Conservation (phyloP, 805 yeast species). For the Teunomyces atbi region DNA sequence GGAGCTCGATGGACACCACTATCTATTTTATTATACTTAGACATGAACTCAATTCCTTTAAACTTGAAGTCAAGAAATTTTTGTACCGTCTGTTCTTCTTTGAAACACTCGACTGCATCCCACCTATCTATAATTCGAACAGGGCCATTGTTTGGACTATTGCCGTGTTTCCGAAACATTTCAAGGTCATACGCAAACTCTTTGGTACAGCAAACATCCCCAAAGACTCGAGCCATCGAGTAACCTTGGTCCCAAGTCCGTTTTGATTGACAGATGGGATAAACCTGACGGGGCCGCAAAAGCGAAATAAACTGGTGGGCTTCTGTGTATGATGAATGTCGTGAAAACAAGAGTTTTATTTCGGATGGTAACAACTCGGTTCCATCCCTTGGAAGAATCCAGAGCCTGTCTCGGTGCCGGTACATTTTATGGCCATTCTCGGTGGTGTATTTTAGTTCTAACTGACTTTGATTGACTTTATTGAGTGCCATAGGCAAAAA, state of each 20-base stretch:
- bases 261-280: constrained; percentile 39
- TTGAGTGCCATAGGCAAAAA: constrained; percentile 25
- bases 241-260: constrained; percentile 38
- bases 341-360: constrained; percentile 39
- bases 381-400: constrained; percentile 29
- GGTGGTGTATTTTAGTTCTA: constrained; percentile 17
- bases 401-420: constrained; percentile 21
- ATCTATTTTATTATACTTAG: constrained; percentile 4
- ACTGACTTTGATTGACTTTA: constrained; percentile 13
- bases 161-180: constrained; percentile 16
- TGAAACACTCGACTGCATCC: constrained; percentile 28
- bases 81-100: constrained; percentile 23
- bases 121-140: constrained; percentile 31
- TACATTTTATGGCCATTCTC: constrained; percentile 20
- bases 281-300: constrained; percentile 41
- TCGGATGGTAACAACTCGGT: constrained; percentile 33
- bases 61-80: constrained; percentile 10
- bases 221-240: constrained; percentile 40
- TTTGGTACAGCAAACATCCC: constrained; percentile 24
- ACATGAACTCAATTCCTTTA: constrained; percentile 6
- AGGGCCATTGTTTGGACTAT: constrained; percentile 13
- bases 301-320: constrained; percentile 29
- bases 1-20: neutral
- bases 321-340: constrained; percentile 50
- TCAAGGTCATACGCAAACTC: constrained; percentile 13